These are phyloP conservation scores for Vanrija pseudolonga DNA, from an alignment of 1,284 basidiomycete species.

Conservation along the genomic window DNA sequence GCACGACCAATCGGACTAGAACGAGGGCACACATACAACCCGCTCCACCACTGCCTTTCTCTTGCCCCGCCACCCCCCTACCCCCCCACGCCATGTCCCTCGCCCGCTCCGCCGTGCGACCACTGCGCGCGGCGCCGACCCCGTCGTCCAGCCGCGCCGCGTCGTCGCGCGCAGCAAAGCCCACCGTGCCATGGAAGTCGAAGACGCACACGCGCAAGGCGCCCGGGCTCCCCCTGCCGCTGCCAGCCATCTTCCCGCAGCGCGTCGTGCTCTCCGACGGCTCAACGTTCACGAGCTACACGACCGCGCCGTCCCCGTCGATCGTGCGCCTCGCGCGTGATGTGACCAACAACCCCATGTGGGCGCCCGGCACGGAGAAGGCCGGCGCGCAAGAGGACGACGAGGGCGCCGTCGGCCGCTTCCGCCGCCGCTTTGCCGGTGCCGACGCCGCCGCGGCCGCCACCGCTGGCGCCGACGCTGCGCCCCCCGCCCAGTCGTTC, in stretches of 20 bases:
- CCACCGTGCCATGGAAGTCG: constrained; percentile 26
- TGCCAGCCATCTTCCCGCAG: constrained; percentile 79
- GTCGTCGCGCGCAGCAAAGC: constrained; percentile 4
- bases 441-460: constrained; percentile 6
- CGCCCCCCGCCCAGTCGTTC: constrained; percentile 20
- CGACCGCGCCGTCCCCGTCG: constrained; percentile 72
- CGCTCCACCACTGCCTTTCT: background rate
- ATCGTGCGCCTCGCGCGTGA: constrained; percentile 70
- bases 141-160: constrained; percentile 26
- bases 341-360: constrained; percentile 77
- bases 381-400: constrained; percentile 60
- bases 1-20: background rate
- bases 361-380: constrained; percentile 55
- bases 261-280: constrained; percentile 77
- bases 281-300: constrained; percentile 78
- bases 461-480: background rate
- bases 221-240: constrained; percentile 66
- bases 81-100: constrained; percentile 6
- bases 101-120: background rate
- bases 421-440: constrained; percentile 66
- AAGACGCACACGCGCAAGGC: constrained; percentile 43
- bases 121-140: constrained; percentile 13
- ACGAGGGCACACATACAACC: background rate
- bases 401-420: constrained; percentile 71
- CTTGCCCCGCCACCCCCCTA: background rate